Evolutionary conservation across 2,329 filamentous ascomycete species (phyloP), one percentile per base, ranked within the genome.

Genomic region (Beauveria rudraprayagi): DNA sequence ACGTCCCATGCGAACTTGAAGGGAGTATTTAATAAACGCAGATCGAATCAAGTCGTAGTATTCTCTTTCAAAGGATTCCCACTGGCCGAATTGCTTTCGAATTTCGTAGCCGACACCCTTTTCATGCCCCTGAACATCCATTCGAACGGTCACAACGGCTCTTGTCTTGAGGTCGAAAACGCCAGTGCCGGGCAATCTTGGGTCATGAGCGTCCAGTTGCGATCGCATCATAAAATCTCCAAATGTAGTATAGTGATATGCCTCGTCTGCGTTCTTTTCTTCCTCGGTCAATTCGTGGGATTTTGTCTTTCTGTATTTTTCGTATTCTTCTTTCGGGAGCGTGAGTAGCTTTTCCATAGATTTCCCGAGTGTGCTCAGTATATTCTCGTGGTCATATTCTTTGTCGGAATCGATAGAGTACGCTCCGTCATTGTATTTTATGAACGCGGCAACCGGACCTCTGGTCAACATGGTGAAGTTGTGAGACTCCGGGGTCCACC

Each of bases 331-430:
- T 59, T 86, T 92, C 1, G 90, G 83, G 19, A 94, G 75, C 0
- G 94, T 97, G 30, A 99, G 80, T 34, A 97, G 82, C 74, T 97
- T 97, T 74, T 99, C 94, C 86, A 99, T 92, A 0, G 92, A 96
- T 70, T 95, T 94, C 16, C 94, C 94, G 17, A 99, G 82, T 80
- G 93, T 91, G 75, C 89, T 94, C 55, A 99, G 81, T 37, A 99
- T 84, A 66, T 91, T 97, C 37, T 90, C 88, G 8, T 78, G 82
- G 68, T 97, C 92, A 66, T 85, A 94, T 70, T 96, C 84, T 75
- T 97, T 99, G 74, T 99, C 94, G 0, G 92, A 91, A 71, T 99
- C 94, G 62, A 99, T 94, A 5, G 93, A 92, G 71, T 99, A 99
- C 0, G 86, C 83, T 1, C 92, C 93, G 69, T 96, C 83, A 65